Evolutionary conservation across 2,329 filamentous ascomycete genomes (phyloP).

Genomic region (Apiospora kogelbergensis): DNA sequence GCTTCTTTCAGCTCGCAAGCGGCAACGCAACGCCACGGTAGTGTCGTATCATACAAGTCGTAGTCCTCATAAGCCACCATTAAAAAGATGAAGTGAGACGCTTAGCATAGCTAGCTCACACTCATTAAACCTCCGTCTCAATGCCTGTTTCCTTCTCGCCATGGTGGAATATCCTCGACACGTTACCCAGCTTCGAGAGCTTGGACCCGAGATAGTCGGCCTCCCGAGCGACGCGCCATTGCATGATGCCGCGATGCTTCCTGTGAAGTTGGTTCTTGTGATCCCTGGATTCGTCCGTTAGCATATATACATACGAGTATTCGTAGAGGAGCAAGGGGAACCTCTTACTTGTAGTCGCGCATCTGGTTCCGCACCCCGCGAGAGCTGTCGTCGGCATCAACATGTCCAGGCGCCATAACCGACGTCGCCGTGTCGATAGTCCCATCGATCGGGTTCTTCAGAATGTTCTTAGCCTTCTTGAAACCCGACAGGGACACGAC

Average conservation of each 20-base stretch:
- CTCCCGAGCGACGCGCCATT: constrained; percentile 62
- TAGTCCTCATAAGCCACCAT: neutral
- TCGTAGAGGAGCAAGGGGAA: neutral
- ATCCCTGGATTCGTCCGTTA: constrained; percentile 52
- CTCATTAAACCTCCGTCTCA: constrained; percentile 64
- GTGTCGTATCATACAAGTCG: neutral
- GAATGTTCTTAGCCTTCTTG: constrained; percentile 35
- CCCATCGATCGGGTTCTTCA: constrained; percentile 33
- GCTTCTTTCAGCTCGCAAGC: neutral
- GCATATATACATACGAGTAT: neutral
- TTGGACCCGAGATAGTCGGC: constrained; percentile 53
- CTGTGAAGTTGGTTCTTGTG: constrained; percentile 61
- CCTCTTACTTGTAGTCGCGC: constrained; percentile 47
- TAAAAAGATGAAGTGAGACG: neutral
- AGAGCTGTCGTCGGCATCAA: constrained; percentile 35
- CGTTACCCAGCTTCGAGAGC: constrained; percentile 55
- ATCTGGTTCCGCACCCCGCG: constrained; percentile 38
- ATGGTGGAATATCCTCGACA: constrained; percentile 58
- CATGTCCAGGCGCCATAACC: constrained; percentile 35
- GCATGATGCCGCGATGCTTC: constrained; percentile 70
- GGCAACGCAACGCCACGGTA: neutral
- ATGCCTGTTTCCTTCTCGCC: constrained; percentile 57
- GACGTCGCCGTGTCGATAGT: constrained; percentile 27
- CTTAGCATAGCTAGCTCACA: neutral
- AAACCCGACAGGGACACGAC: constrained; percentile 28